phyloP scores from a whole-genome alignment of 371 early-diverging fungal genomes.

The Zychaea mexicana region DNA sequence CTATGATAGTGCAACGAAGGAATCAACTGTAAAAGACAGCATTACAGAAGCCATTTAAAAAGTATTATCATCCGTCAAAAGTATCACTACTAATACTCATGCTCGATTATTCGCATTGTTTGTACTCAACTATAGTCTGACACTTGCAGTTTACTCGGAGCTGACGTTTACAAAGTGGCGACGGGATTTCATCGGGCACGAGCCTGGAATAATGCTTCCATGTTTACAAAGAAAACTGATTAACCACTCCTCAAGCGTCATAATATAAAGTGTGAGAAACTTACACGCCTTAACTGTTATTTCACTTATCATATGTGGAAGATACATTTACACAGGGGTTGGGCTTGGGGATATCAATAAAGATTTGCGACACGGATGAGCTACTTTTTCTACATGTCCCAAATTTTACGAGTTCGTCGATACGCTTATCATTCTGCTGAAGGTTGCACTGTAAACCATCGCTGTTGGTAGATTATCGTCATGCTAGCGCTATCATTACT shows the following conservation, averaged over 20 bases:
- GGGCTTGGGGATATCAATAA: background rate
- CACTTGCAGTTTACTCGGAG: conserved; percentile 67
- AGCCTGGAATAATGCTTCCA: background rate
- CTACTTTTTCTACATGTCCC: conserved; percentile 83
- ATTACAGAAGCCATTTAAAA: conserved; percentile 27
- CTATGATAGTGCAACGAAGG: too few species aligned
- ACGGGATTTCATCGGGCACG: conserved; percentile 48
- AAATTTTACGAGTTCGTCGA: conserved; percentile 91
- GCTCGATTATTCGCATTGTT: conserved; percentile 54
- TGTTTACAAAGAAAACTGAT: background rate
- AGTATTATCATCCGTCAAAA: conserved; percentile 19
- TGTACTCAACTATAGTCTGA: conserved; percentile 61
- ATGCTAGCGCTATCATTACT: conserved; percentile 86
- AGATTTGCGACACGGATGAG: conserved; percentile 74
- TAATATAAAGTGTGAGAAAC: background rate
- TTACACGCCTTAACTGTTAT: too few species aligned
- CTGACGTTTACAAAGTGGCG: conserved; percentile 68
- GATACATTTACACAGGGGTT: too few species aligned
- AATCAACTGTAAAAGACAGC: background rate
- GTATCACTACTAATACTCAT: too few species aligned
- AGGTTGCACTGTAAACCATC: conserved; percentile 81
- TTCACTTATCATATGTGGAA: too few species aligned
- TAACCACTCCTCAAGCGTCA: too few species aligned
- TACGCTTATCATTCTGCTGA: conserved; percentile 82
- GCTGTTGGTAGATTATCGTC: conserved; percentile 86